Percentiles rank a stretch among this genome's conserved stretches.
phyloP scores from a whole-genome alignment of 139 green algal genomes.

The Picochlorum sp. region DNA sequence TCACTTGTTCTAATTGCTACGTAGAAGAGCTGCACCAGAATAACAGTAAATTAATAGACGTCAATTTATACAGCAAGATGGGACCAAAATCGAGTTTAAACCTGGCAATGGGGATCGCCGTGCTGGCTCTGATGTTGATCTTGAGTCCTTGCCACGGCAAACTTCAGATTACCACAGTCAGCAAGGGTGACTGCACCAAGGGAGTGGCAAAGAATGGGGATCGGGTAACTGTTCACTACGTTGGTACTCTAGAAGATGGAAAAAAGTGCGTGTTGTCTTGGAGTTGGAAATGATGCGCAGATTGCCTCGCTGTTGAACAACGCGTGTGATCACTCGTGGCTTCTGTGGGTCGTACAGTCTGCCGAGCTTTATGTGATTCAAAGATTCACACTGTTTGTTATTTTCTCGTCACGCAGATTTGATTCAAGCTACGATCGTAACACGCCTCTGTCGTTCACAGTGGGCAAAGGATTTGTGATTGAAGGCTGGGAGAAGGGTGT shows the following conservation, averaged over 20 bases:
- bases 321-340: too few relatives aligned
- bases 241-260: slow-evolving; percentile 16
- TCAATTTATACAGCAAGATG: too few relatives aligned
- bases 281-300: too few relatives aligned
- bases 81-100: too few relatives aligned
- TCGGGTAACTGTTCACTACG: slow-evolving; percentile 4
- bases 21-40: too few relatives aligned
- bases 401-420: slow-evolving; percentile 6
- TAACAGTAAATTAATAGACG: too few relatives aligned
- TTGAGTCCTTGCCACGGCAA: background rate
- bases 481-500: slow-evolving; percentile 33
- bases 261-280: background rate
- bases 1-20: too few relatives aligned
- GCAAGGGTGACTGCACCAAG: background rate
- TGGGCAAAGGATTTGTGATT: slow-evolving; percentile 24
- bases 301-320: too few relatives aligned
- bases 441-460: slow-evolving; percentile 17
- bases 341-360: background rate
- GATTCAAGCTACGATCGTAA: slow-evolving; percentile 20
- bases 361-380: background rate
- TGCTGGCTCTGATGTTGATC: too few relatives aligned
- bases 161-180: background rate
- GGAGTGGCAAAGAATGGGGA: background rate
- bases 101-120: too few relatives aligned
- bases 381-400: too few relatives aligned